Evolutionary conservation across 345 rosid genomes (phyloP).

Genomic region (Draba incana): DNA sequence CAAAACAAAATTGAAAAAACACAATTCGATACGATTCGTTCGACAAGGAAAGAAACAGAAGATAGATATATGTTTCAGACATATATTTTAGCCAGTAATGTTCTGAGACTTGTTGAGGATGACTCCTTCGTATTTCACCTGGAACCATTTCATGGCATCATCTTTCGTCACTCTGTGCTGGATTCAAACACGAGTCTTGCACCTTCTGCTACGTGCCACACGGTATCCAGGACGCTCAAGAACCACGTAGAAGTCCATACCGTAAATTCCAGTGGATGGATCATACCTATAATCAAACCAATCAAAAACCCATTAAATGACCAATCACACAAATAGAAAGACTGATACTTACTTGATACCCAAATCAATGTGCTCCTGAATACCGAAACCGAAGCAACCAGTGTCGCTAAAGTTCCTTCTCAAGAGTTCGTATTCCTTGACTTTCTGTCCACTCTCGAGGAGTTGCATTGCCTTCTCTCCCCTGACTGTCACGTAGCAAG

Average conservation of each 20-base stretch:
- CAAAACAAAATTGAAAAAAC: constrained; percentile 29
- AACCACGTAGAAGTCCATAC: constrained; percentile 65
- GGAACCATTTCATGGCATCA: constrained; percentile 72
- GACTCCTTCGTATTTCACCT: constrained; percentile 64
- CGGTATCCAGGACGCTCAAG: constrained; percentile 66
- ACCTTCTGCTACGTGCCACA: constrained; percentile 58
- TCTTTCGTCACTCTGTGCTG: constrained; percentile 62
- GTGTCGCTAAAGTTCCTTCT: constrained; percentile 96
- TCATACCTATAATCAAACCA: constrained; percentile 47
- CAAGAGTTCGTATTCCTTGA: constrained; percentile 88
- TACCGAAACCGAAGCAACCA: constrained; percentile 97
- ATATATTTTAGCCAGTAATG: constrained; percentile 31
- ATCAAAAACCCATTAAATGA: background rate
- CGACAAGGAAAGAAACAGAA: background rate
- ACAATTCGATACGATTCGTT: background rate
- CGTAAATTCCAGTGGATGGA: constrained; percentile 64
- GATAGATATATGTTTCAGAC: background rate
- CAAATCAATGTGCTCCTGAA: constrained; percentile 95
- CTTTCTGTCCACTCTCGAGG: constrained; percentile 88
- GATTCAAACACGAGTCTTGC: constrained; percentile 65
- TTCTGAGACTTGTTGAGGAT: constrained; percentile 60
- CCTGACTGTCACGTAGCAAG: constrained; percentile 92
- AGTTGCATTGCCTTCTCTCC: constrained; percentile 99
- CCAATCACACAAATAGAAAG: background rate
- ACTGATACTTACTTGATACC: constrained; percentile 74